Base-by-base conservation (phyloP, 1,284 basidiomycete genomes). In the Cryptococcus wingfieldii region DNA sequence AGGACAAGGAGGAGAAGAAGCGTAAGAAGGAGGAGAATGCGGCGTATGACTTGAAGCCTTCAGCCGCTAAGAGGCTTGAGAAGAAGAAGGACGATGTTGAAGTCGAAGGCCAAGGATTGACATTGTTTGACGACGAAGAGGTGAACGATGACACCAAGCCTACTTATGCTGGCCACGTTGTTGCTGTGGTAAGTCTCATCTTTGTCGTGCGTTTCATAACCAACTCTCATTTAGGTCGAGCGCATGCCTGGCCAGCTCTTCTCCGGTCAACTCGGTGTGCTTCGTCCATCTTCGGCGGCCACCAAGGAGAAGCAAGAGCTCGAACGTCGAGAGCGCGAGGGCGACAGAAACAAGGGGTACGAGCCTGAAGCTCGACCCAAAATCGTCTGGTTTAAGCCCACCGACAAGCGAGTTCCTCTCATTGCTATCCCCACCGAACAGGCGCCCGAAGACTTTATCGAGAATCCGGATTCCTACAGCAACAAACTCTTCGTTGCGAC, bases 11-110 rank as follows among this genome's bases (percentile, higher is more conserved):
- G 76, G 96, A 98, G 81, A 99, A 99, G 85, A 97, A 97, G 82
- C 84, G 92, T 71, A 96, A 96, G 79, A 99, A 99, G 83, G 96
- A 99, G 79, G 96, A 99, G 79, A 94, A 94, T 71, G 86, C 90
- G 18, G 89, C 89, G 0, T 96, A 91, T 74, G 79, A 80, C 49
- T 69, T 86, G 55, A 90, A 87, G 75, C 83, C 85, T 12, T 81
- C 80, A 50, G 82, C 82, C 34, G 86, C 85, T 49, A 88, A 93
- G 70, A 93, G 90, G 79, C 89, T 94, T 64, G 96, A 98, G 81
- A 99, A 99, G 84, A 98, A 98, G 83, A 97, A 97, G 79, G 96
- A 99, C 71, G 96, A 98, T 68, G 93, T 98, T 28, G 96, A 99
- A 74, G 96, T 99, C 38, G 96, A 99, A 79, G 96, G 96, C 7